Evolutionary conservation across 371 early-diverging fungal genomes (phyloP), one percentile per base, ranked within the genome.

Genomic region (Mucor piriformis): DNA sequence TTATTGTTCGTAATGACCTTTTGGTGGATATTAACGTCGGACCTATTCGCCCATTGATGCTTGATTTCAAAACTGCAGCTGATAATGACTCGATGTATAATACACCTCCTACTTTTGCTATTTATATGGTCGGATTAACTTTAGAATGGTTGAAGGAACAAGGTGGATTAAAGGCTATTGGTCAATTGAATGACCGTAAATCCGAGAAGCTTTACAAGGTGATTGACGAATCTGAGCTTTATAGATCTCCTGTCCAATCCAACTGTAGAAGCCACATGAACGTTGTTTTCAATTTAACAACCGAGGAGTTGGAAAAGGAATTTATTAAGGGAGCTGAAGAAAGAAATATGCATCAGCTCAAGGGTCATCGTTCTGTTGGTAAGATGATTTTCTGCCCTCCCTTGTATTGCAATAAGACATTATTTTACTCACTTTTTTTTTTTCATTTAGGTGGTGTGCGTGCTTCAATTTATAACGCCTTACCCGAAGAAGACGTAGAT

Each of bases 21-120:
- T 71, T 97, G 50, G 81, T 76, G 23, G 78, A 75, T 40, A 48
- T 79, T 12, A 68, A 76, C 24, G 66, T 67, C 1, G 71, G 85
- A 6, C 72, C 81, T 12, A 69, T 83, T 8, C 67, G 89, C 18
- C 95, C 97, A 0, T 68, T 90, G 33, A 93, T 95, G 86, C 72
- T 98, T 54, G 94, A 95, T 71, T 97, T 90, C 81, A 81, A 85
- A 68, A 86, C 88, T 59, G 85, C 85, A 76, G 88, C 82, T 54
- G 84, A 91, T 52, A 88, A 91, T 59, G 85, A 88, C 54, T 94
- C 95, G 12, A 80, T 97, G 76, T 95, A 95, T 81, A 96, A 98
- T 68, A 98, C 99, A 21, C 99, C 99, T 47, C 96, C 98, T 21
- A 93, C 92, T 40, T 96, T 89, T 69, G 75, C 93, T n/a, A 96